phyloP scores from a whole-genome alignment of 768 basidiomycete species.

The Paxillus involutus region DNA sequence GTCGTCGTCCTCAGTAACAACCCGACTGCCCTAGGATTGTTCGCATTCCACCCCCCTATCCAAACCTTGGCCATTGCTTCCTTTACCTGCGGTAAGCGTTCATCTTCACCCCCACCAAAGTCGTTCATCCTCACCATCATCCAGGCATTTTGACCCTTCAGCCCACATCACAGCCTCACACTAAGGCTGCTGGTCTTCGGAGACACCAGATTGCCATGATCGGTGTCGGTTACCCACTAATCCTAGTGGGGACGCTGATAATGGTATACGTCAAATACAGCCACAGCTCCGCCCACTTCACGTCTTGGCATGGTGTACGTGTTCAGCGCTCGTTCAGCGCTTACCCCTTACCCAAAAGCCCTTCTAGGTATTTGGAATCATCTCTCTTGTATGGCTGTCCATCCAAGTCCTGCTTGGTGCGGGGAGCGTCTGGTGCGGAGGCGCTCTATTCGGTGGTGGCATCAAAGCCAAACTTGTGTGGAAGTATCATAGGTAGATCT shows the following conservation, averaged over 20 bases:
- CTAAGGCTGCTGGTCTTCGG: conserved; percentile 64
- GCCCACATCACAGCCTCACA: conserved; percentile 63
- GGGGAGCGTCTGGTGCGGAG: conserved; percentile 76
- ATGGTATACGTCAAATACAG: conserved; percentile 63
- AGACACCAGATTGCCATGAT: conserved; percentile 70
- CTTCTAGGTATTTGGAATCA: conserved; percentile 60
- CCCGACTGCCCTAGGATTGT: conserved; percentile 54
- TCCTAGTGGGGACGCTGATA: conserved; percentile 59
- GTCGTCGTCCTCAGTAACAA: conserved; percentile 42
- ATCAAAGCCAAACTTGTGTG: conserved; percentile 70
- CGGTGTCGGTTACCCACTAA: conserved; percentile 51
- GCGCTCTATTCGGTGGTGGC: conserved; percentile 69
- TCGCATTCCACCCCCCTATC: conserved; percentile 64
- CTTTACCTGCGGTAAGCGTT: conserved; percentile 58
- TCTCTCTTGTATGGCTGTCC: conserved; percentile 59
- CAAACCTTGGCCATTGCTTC: conserved; percentile 56
- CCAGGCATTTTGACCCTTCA: conserved; percentile 75
- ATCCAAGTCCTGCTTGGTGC: conserved; percentile 63
- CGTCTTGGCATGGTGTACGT: conserved; percentile 74
- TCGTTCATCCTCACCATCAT: not conserved
- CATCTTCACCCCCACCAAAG: not conserved
- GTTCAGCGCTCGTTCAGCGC: not conserved
- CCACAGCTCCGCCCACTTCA: conserved; percentile 55
- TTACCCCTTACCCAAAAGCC: not conserved
- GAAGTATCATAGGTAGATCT: conserved; percentile 75